phyloP scores from a whole-genome alignment of 495 filamentous ascomycete genomes.

The Articulospora tetracladia region DNA sequence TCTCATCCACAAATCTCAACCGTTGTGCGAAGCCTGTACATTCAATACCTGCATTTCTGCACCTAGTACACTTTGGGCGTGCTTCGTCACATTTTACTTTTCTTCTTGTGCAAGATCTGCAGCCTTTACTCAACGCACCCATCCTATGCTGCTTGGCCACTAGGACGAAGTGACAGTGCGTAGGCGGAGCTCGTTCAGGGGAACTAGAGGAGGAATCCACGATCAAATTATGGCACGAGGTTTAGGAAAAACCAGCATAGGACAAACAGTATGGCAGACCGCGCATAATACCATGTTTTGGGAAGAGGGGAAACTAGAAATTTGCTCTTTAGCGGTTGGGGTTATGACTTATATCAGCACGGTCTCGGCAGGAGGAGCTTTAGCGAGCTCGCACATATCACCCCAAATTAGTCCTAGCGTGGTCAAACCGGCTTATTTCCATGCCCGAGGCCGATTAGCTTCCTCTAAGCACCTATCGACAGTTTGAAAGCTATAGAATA shows the following conservation, averaged over 20 bases:
- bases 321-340: background rate
- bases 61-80: background rate
- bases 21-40: background rate
- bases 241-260: no score
- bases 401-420: background rate
- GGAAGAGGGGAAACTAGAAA: background rate
- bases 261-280: no score
- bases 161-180: background rate
- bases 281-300: no score
- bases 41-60: background rate
- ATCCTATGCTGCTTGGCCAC: background rate
- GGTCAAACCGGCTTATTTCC: background rate
- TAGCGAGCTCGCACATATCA: background rate
- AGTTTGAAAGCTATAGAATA: no score
- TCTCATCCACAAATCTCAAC: slow-evolving; percentile 7
- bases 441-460: no score
- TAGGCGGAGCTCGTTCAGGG: background rate
- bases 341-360: background rate
- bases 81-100: slow-evolving; percentile 9
- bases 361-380: background rate
- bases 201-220: background rate
- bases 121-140: slow-evolving; percentile 7
- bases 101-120: slow-evolving; percentile 6
- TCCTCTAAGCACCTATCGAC: no score
- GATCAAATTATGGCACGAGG: background rate